Conservation (phyloP, 768 basidiomycete species). For the Pleurotus giganteus region DNA sequence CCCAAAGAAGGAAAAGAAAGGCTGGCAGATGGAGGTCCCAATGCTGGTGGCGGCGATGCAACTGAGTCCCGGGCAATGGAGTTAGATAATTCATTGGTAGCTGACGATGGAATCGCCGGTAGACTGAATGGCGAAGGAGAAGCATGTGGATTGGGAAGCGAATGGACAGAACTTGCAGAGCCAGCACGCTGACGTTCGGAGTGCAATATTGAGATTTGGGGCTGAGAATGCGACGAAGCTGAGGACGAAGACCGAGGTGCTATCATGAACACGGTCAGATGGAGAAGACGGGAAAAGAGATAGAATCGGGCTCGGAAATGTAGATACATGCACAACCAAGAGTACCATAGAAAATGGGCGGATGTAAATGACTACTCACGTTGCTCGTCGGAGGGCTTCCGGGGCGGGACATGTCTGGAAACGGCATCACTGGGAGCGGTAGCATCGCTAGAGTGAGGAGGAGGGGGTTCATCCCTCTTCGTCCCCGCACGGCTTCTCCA, state of each 20-base stretch:
- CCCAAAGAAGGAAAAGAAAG: constrained; percentile 6
- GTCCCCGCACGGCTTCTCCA: constrained; percentile 38
- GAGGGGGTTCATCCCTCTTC: constrained; percentile 34
- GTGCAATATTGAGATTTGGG: constrained; percentile 1
- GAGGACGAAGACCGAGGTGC: constrained; percentile 5
- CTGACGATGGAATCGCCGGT: background rate
- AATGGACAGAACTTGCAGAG: constrained; percentile 1
- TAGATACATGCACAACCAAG: no score
- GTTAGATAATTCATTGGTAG: background rate
- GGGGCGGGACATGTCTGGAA: background rate
- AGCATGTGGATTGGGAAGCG: background rate
- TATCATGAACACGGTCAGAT: background rate
- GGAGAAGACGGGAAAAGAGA: background rate
- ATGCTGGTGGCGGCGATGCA: background rate
- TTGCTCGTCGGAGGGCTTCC: constrained; percentile 3
- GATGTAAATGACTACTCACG: background rate
- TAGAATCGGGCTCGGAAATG: background rate
- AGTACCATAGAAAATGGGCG: background rate
- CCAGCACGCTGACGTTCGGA: constrained; percentile 4
- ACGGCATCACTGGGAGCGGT: background rate
- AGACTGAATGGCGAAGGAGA: background rate
- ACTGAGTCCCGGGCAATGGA: background rate
- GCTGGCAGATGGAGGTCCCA: background rate
- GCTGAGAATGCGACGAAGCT: constrained; percentile 3
- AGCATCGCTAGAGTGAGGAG: constrained; percentile 23